Conservation (phyloP, 148 eudicot genomes). For the Amaranthus cruentus region DNA sequence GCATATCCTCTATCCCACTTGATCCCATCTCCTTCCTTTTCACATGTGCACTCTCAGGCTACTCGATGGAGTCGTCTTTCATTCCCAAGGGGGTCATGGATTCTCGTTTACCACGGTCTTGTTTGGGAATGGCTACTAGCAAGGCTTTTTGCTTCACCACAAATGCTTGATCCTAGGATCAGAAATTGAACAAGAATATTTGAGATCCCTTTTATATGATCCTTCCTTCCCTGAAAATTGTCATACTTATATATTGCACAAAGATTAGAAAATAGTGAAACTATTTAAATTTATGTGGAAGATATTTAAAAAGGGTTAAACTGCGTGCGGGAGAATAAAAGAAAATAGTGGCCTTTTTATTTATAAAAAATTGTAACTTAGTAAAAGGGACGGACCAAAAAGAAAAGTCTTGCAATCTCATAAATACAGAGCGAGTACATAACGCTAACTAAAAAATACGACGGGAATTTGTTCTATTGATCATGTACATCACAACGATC, state of each 20-base stretch:
- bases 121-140: conserved; percentile 44
- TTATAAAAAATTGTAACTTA: no score
- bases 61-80: conserved; percentile 31
- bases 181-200: not conserved
- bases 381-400: not conserved
- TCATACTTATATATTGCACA: no score
- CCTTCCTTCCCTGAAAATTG: no score
- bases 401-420: not conserved
- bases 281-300: no score
- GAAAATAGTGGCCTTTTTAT: no score
- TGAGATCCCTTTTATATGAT: not conserved
- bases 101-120: conserved; percentile 44
- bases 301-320: no score
- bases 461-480: not conserved
- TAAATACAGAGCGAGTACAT: no score
- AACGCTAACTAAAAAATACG: not conserved
- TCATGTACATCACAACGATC: not conserved
- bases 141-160: conserved; percentile 58
- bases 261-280: no score
- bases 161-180: conserved; percentile 47
- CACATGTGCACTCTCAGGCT: conserved; percentile 22
- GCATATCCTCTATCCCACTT: conserved; percentile 72
- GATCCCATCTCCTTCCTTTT: conserved; percentile 29
- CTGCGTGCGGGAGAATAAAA: no score
- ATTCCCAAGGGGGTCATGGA: conserved; percentile 20